Evolutionary conservation across 257 asterid genomes (phyloP), one percentile per base, ranked within the genome.

Genomic region (Solanum virginianum): DNA sequence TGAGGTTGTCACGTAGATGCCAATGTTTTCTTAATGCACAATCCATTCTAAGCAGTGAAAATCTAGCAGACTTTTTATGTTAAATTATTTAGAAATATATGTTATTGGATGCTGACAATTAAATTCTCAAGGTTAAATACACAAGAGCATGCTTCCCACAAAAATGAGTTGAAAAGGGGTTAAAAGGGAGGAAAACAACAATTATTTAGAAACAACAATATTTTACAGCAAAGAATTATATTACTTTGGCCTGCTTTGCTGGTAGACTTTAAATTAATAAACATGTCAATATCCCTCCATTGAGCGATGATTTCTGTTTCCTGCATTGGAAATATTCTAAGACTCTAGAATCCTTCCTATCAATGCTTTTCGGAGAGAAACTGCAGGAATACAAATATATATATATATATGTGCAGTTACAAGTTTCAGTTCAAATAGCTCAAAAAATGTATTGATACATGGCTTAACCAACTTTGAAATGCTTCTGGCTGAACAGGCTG

Each of bases 401-500:
- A 16, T 53, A 15, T 77, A 53, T 29, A 9, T 53, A 5, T 79
- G 10, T 29, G 29, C 49, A 79, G 54, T 29, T 26, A 53, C 45
- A 53, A 51, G 29, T 53, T 79, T 53, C 83, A 79, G 66, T 53
- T 16, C 54, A 79, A 79, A 26, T 79, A 49, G 49, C 47, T 79
- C 29, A 26, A 79, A 17, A 79, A 10, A 2, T 79, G 43, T 84
- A 29, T 66, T 41, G 71, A 12, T 72, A 29, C 41, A 72, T 84
- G 83, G 63, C 49, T 53, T 51, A 79, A 79, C 83, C 24, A 53
- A 53, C 18, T 79, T 12, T 53, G 43, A 79, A 79, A 53, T 10
- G 29, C 65, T 29, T 79, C 66, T 79, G 65, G 66, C 83, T 69
- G 86, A 85, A 90, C 90, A 97, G 99, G 99, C 99, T 84, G 98